These are phyloP conservation scores for Allodekkera sacchari DNA, from an alignment of 805 yeast genomes.

Conservation along the genomic window DNA sequence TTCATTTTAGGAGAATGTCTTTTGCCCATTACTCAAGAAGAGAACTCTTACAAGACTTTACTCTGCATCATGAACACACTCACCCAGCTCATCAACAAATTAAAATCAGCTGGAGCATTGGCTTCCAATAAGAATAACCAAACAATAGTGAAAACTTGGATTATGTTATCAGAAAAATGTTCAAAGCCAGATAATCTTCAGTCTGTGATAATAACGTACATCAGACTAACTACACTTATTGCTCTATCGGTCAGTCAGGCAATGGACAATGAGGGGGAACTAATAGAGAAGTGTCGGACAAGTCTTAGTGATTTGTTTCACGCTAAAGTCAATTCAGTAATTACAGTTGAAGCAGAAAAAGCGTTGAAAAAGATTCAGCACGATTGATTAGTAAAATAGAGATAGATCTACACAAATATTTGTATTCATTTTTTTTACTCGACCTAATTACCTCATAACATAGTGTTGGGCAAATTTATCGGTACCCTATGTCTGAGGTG, in stretches of 20 bases:
- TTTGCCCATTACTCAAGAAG: background rate
- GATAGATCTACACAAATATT: background rate
- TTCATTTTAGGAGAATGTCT: conserved; percentile 3
- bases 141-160: conserved; percentile 6
- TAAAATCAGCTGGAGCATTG: conserved; percentile 2
- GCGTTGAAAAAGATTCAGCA: conserved; percentile 7
- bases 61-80: conserved; percentile 22
- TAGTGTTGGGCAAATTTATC: too few relatives aligned
- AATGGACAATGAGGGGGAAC: conserved; percentile 23
- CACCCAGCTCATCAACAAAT: conserved; percentile 8
- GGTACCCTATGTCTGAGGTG: too few relatives aligned
- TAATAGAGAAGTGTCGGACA: conserved; percentile 20
- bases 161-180: conserved; percentile 7
- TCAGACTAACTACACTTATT: conserved; percentile 16
- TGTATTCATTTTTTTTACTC: too few relatives aligned
- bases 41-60: conserved; percentile 10
- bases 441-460: too few relatives aligned
- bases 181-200: conserved; percentile 30
- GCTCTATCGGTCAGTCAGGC: conserved; percentile 34
- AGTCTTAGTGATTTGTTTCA: too few relatives aligned
- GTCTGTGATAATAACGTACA: conserved; percentile 47
- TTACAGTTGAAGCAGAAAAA: conserved; percentile 28
- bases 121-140: background rate
- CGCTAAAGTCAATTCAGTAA: conserved; percentile 45
- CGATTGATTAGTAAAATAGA: background rate